Percentiles rank a stretch among this genome's conserved stretches.
Evolutionary conservation across 2,329 filamentous ascomycete species (phyloP).

Genomic region (Botrytis fragariae): DNA sequence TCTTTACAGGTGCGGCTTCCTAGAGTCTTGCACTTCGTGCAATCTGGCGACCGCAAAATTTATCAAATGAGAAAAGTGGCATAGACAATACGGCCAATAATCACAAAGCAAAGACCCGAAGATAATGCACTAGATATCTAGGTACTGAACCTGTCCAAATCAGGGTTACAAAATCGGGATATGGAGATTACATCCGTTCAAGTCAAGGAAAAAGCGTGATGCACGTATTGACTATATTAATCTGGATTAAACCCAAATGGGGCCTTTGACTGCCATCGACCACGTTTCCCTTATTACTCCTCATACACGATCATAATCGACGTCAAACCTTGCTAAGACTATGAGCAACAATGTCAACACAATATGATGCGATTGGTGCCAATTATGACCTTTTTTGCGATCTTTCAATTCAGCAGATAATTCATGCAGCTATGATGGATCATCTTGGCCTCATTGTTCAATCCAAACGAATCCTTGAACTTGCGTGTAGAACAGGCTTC

Average conservation of each 20-base stretch:
- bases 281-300: neutral
- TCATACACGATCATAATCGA: neutral
- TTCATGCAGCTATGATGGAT: neutral
- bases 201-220: neutral
- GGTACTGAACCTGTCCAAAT: neutral
- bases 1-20: neutral
- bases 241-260: neutral
- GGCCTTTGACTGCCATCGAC: neutral
- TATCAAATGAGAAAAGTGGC: neutral
- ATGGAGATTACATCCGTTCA: neutral
- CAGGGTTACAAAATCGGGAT: neutral
- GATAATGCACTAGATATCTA: neutral
- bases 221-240: neutral
- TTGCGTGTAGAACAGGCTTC: constrained; percentile 10
- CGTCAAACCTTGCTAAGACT: neutral
- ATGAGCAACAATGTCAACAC: neutral
- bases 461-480: neutral
- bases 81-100: neutral
- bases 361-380: constrained; percentile 7
- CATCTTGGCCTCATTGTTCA: neutral
- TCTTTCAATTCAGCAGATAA: neutral
- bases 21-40: neutral
- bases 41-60: neutral
- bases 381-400: neutral
- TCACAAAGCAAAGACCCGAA: neutral